These are phyloP conservation scores for Scheffersomyces insectosa DNA, from an alignment of 1,139 yeast genomes.

Conservation along the genomic window DNA sequence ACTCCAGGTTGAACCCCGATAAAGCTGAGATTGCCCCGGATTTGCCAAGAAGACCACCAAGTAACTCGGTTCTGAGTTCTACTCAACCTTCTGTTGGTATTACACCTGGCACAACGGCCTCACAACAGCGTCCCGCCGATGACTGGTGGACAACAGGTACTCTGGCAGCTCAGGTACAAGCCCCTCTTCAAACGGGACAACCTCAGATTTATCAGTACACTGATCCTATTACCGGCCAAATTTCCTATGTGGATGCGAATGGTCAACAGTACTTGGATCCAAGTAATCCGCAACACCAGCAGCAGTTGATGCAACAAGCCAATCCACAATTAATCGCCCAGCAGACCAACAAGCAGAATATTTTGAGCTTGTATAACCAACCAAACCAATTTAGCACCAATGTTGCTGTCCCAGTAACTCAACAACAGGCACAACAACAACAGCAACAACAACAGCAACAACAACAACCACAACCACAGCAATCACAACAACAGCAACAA, in stretches of 20 bases:
- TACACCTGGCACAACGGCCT: conserved; percentile 11
- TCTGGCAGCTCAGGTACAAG: conserved; percentile 6
- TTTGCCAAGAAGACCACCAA: conserved; percentile 46
- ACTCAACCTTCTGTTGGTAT: conserved; percentile 5
- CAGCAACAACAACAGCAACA: conserved; percentile 15
- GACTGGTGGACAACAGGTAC: conserved; percentile 14
- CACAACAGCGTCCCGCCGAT: conserved; percentile 10
- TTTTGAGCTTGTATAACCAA: conserved; percentile 42
- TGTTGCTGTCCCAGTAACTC: conserved; percentile 22
- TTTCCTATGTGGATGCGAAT: conserved; percentile 58
- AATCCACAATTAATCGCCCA: conserved; percentile 46
- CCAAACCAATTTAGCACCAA: conserved; percentile 31
- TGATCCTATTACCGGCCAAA: conserved; percentile 61
- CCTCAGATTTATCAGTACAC: conserved; percentile 60
- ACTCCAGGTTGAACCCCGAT: conserved; percentile 36
- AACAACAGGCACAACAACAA: conserved; percentile 13
- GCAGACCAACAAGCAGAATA: conserved; percentile 45
- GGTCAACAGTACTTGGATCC: conserved; percentile 64
- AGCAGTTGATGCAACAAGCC: conserved; percentile 44
- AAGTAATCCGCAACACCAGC: conserved; percentile 54
- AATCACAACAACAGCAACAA: conserved; percentile 16
- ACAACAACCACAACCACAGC: conserved; percentile 10
- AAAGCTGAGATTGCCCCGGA: conserved; percentile 33
- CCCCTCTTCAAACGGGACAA: conserved; percentile 13
- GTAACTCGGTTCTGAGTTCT: conserved; percentile 3